These are phyloP conservation scores for Metschnikowia aberdeeniae DNA, from an alignment of 805 yeast species.

Conservation along the genomic window DNA sequence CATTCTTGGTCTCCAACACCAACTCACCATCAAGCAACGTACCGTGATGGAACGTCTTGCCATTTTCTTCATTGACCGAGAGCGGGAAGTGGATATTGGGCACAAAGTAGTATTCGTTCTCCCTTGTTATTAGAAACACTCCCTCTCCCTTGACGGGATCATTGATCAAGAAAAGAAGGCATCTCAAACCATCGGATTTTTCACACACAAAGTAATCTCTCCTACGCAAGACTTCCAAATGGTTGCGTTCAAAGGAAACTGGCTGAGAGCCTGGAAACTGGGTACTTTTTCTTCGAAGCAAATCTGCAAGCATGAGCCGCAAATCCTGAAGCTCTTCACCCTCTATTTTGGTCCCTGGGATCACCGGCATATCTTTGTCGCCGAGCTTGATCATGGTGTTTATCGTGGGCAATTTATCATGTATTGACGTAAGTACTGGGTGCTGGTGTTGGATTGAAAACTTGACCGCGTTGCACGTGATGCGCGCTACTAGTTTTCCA, in stretches of 20 bases:
- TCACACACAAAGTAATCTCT: constrained; percentile 94
- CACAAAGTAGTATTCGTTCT: constrained; percentile 77
- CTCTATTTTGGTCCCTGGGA: constrained; percentile 82
- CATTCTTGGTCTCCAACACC: constrained; percentile 68
- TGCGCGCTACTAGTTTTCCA: not conserved
- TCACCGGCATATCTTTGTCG: constrained; percentile 65
- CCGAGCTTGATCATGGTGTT: constrained; percentile 32
- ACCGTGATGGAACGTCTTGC: constrained; percentile 70
- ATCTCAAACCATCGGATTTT: constrained; percentile 89
- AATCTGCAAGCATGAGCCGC: constrained; percentile 64
- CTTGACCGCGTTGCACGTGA: not conserved
- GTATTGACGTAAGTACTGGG: not conserved
- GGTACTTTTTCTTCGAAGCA: constrained; percentile 48
- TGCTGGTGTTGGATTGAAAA: not conserved
- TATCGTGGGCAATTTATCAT: constrained; percentile 1
- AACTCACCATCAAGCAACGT: constrained; percentile 93
- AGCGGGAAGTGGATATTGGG: constrained; percentile 83
- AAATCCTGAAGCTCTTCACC: constrained; percentile 66
- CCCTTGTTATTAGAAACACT: constrained; percentile 83
- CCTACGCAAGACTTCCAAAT: constrained; percentile 55
- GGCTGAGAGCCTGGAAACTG: constrained; percentile 95
- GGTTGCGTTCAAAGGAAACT: constrained; percentile 76
- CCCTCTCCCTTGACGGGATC: constrained; percentile 81
- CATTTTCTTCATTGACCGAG: constrained; percentile 38
- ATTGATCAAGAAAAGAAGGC: constrained; percentile 63